A percentile compares a stretch with the other conserved stretches of the same genome.
phyloP scores from a whole-genome alignment of 2,329 filamentous ascomycete genomes.

The Aspergillus costaricaensis region DNA sequence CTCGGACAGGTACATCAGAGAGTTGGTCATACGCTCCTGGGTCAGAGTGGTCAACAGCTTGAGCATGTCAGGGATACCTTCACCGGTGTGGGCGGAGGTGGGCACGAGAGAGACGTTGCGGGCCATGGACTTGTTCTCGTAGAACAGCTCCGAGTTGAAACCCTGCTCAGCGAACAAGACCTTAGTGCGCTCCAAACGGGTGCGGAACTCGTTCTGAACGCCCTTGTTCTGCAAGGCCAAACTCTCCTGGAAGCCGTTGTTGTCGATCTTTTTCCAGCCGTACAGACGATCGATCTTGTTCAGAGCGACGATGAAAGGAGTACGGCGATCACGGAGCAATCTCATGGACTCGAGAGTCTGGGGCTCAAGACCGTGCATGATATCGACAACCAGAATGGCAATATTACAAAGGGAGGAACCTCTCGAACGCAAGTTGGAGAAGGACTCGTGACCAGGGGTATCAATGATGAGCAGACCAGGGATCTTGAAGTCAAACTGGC shows the following conservation, averaged over 20 bases:
- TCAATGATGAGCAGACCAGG: constrained; percentile 96
- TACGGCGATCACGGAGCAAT: constrained; percentile 87
- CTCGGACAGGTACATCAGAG: constrained; percentile 97
- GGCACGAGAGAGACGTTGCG: constrained; percentile 93
- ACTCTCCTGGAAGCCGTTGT: constrained; percentile 97
- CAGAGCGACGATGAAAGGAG: constrained; percentile 95
- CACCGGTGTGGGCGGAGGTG: constrained; percentile 96
- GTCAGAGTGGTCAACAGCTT: constrained; percentile 91
- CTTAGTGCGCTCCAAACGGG: constrained; percentile 87
- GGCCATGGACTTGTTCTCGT: constrained; percentile 97
- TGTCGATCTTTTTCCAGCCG: constrained; percentile 97
- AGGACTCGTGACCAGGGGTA: constrained; percentile 99
- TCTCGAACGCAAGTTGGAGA: constrained; percentile 94
- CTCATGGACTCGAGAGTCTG: constrained; percentile 98
- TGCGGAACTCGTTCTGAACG: constrained; percentile 91
- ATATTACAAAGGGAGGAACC: constrained; percentile 99
- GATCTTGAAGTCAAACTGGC: constrained; percentile 92
- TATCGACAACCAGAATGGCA: constrained; percentile 97
- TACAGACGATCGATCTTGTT: constrained; percentile 99
- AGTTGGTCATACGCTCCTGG: constrained; percentile 95
- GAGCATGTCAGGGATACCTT: constrained; percentile 98
- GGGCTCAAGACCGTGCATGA: constrained; percentile 98
- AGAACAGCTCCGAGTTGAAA: constrained; percentile 96
- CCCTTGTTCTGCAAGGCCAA: constrained; percentile 86
- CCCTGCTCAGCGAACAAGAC: constrained; percentile 92